Conservation (phyloP, 768 basidiomycete species). For the Russula brevipes region DNA sequence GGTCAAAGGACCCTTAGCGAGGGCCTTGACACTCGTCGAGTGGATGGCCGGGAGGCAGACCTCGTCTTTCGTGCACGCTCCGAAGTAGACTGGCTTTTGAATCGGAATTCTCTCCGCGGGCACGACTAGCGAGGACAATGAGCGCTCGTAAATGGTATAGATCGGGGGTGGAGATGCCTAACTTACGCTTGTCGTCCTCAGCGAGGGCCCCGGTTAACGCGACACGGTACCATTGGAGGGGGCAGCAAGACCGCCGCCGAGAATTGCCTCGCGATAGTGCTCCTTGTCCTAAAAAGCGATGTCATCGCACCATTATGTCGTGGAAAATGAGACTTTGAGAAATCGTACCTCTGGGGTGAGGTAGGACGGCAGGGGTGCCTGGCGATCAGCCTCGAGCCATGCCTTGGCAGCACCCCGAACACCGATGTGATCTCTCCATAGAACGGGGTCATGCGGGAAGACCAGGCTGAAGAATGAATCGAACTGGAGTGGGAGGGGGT, state of each 20-base stretch:
- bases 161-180: not conserved
- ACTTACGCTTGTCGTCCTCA: constrained; percentile 31
- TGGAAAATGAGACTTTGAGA: not conserved
- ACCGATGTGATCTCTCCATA: constrained; percentile 32
- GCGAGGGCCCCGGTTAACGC: constrained; percentile 30
- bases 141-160: not conserved
- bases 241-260: constrained; percentile 32
- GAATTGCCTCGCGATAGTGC: constrained; percentile 30
- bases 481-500: not conserved
- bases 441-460: constrained; percentile 33
- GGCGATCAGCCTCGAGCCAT: constrained; percentile 25
- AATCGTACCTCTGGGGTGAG: constrained; percentile 32
- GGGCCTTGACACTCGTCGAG: constrained; percentile 28
- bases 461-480: constrained; percentile 38
- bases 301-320: not conserved
- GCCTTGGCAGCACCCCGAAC: constrained; percentile 34
- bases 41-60: constrained; percentile 31
- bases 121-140: not conserved
- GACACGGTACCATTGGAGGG: constrained; percentile 38
- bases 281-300: constrained; percentile 28
- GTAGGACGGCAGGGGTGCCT: constrained; percentile 29
- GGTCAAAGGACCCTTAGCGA: constrained; percentile 30
- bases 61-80: constrained; percentile 34
- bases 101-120: constrained; percentile 28
- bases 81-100: constrained; percentile 38